These are phyloP conservation scores for Penstemon newberryi DNA, from an alignment of 257 asterid species.

Conservation along the genomic window DNA sequence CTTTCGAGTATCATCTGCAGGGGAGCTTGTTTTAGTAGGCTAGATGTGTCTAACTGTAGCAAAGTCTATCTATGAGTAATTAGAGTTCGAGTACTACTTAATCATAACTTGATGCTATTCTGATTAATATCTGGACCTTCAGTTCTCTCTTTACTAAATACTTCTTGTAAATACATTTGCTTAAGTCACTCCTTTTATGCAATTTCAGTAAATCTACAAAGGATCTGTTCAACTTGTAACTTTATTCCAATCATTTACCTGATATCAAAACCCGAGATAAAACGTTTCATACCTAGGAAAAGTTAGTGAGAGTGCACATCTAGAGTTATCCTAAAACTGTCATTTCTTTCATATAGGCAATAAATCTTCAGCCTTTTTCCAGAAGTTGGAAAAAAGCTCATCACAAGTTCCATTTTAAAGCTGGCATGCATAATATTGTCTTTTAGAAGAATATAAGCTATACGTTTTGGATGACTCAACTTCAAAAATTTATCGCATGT, in stretches of 20 bases:
- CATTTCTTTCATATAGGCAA: neutral
- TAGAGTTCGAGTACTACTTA: slow-evolving; percentile 1
- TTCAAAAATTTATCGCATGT: neutral
- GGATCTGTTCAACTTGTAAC: neutral
- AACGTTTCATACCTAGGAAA: too few relatives aligned
- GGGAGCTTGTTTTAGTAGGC: slow-evolving; percentile 14
- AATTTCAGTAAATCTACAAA: neutral
- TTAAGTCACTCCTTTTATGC: neutral
- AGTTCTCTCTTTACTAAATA: neutral
- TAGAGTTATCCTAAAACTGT: neutral
- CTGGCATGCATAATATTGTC: neutral
- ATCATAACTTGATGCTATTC: neutral
- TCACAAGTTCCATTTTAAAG: neutral
- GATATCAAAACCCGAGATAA: neutral
- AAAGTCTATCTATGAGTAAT: neutral
- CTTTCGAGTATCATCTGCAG: neutral
- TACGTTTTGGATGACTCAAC: neutral
- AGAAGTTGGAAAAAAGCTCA: neutral
- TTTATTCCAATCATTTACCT: neutral
- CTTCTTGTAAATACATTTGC: neutral
- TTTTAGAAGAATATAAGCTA: neutral
- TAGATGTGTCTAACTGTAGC: neutral
- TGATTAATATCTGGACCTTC: neutral
- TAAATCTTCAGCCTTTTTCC: neutral
- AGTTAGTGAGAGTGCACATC: too few relatives aligned